These are phyloP conservation scores for Tolypocladium amazonense DNA, from an alignment of 2,329 filamentous ascomycete species.

Conservation along the genomic window DNA sequence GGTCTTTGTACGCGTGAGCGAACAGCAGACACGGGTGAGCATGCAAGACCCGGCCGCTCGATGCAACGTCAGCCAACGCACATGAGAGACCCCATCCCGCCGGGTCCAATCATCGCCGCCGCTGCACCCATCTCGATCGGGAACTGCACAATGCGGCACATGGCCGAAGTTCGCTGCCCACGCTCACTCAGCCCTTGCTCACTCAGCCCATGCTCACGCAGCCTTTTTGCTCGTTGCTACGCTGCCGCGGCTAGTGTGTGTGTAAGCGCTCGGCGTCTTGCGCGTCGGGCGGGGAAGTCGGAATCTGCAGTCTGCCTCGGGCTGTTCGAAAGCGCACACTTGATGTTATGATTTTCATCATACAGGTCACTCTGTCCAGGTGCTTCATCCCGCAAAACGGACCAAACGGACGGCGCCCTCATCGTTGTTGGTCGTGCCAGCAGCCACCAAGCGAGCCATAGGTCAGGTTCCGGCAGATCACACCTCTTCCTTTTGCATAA, in stretches of 20 bases:
- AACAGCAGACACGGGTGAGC: background rate
- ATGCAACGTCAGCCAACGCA: background rate
- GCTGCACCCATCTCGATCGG: background rate
- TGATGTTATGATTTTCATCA: background rate
- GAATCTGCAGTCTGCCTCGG: background rate
- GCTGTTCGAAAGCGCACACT: background rate
- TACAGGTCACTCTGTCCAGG: background rate
- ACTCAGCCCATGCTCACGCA: background rate
- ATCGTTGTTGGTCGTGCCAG: background rate
- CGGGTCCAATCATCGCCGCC: background rate
- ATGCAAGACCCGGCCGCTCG: background rate
- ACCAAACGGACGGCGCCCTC: background rate
- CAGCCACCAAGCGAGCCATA: background rate
- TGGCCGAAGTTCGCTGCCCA: background rate
- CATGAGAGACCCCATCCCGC: background rate
- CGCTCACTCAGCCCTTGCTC: background rate
- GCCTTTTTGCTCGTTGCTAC: background rate
- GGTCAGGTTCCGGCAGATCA: background rate
- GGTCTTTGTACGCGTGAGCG: background rate
- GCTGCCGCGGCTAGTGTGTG: background rate
- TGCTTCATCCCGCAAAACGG: background rate
- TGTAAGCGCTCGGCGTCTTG: background rate
- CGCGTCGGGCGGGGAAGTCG: background rate
- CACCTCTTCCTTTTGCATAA: no score
- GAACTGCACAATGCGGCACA: background rate